Conservation (phyloP, 495 filamentous ascomycete genomes). For the Platismatia glauca region DNA sequence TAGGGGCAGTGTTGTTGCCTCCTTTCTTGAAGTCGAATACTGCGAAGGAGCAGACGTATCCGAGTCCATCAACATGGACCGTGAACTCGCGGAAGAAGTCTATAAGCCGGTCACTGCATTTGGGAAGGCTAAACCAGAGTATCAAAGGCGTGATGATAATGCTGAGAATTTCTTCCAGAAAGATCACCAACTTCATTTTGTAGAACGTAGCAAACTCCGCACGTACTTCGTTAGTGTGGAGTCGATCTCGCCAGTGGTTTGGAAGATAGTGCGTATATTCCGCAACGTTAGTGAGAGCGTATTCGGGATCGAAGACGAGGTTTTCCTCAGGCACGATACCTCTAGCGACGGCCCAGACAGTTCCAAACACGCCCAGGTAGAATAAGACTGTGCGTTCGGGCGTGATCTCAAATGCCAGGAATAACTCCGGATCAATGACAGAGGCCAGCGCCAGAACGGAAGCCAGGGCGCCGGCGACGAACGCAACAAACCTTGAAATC, state of each 20-base stretch:
- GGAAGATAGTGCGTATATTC: constrained; percentile 88
- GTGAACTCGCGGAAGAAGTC: constrained; percentile 98
- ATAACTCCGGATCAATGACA: constrained; percentile 79
- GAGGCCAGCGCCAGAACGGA: constrained; percentile 74
- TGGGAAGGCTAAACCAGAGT: constrained; percentile 77
- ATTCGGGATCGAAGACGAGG: constrained; percentile 85
- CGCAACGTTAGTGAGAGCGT: constrained; percentile 75
- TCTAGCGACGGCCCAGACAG: constrained; percentile 69
- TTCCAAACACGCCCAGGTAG: constrained; percentile 65
- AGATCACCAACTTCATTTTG: constrained; percentile 80
- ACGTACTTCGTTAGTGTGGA: constrained; percentile 80
- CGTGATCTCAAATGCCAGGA: constrained; percentile 85
- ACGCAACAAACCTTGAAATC: constrained; percentile 70
- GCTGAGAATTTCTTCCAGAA: constrained; percentile 83
- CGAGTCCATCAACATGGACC: constrained; percentile 90
- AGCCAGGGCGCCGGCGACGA: constrained; percentile 74
- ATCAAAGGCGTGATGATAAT: constrained; percentile 88
- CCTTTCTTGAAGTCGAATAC: constrained; percentile 96
- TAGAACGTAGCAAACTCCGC: constrained; percentile 82
- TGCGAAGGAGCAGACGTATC: constrained; percentile 92
- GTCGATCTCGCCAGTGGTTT: constrained; percentile 72
- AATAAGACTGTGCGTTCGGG: constrained; percentile 74
- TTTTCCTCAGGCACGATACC: constrained; percentile 79
- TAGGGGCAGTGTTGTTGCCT: constrained; percentile 44
- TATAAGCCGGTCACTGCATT: constrained; percentile 83